Conservation (phyloP, 1,284 basidiomycete genomes). For the Ustilago esculenta region DNA sequence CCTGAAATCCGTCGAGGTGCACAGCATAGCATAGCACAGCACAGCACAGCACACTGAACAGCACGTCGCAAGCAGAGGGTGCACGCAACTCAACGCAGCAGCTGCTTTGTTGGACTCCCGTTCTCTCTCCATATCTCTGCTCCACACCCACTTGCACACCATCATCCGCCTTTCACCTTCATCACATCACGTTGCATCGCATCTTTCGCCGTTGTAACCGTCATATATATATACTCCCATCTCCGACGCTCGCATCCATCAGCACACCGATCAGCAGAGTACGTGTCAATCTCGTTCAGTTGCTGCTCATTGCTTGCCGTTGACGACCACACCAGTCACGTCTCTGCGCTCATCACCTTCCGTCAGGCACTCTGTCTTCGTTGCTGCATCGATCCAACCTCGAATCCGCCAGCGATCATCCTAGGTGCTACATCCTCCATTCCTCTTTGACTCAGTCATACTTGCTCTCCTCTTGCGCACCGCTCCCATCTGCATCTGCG, state of each 20-base stretch:
- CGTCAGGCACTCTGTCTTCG: too few relatives aligned
- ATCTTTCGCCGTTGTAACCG: background rate
- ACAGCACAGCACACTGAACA: conserved; percentile 6
- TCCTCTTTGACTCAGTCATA: background rate
- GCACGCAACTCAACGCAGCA: conserved; percentile 1
- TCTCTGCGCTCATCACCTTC: background rate
- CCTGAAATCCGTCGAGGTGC: too few relatives aligned
- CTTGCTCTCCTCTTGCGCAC: background rate
- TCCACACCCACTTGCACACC: conserved; percentile 17
- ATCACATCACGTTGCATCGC: background rate
- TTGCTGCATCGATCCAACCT: background rate
- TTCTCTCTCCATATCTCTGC: conserved; percentile 10
- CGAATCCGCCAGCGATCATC: background rate
- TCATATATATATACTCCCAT: too few relatives aligned
- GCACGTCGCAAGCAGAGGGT: background rate
- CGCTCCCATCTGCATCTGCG: background rate
- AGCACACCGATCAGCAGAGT: background rate
- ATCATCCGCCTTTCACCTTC: conserved; percentile 5
- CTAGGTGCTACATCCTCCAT: background rate
- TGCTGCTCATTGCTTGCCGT: background rate
- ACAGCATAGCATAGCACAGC: conserved; percentile 16
- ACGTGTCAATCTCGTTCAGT: background rate
- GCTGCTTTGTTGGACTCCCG: conserved; percentile 13
- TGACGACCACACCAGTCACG: background rate
- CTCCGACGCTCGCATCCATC: background rate